Conservation (phyloP, 1,284 basidiomycete genomes). For the Sporisorium iseilematis-ciliati region DNA sequence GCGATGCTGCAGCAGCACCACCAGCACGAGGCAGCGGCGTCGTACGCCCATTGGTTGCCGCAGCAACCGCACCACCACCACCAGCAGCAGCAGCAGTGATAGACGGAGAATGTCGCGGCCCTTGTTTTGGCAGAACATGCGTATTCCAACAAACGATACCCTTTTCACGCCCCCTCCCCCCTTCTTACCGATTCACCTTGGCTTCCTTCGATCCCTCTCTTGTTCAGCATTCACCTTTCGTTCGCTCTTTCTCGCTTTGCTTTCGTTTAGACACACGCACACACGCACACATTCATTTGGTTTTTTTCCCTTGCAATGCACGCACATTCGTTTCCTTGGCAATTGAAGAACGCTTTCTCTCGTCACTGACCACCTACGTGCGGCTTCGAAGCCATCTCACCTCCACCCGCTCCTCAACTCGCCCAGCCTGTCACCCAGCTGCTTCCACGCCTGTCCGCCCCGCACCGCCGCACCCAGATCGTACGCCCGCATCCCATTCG, state of each 20-base stretch:
- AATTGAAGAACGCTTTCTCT: not conserved
- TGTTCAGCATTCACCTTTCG: constrained; percentile 1
- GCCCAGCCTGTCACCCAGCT: constrained; percentile 3
- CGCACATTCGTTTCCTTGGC: not conserved
- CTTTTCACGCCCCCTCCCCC: not conserved
- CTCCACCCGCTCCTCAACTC: constrained; percentile 25
- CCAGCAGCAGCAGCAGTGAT: not conserved
- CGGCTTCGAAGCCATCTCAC: not conserved
- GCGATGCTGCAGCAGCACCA: not conserved
- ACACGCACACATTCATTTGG: constrained; percentile 5
- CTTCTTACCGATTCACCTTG: no score
- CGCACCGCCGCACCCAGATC: constrained; percentile 8
- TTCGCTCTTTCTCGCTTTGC: not conserved
- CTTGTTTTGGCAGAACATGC: no score
- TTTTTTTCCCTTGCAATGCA: not conserved
- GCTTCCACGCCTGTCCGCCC: constrained; percentile 6
- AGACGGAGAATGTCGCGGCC: no score
- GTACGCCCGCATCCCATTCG: constrained; percentile 40
- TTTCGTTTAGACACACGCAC: not conserved
- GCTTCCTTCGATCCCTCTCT: not conserved
- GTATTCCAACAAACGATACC: not conserved
- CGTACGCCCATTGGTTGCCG: not conserved
- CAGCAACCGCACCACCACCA: not conserved
- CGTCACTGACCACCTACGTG: not conserved
- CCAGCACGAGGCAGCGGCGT: not conserved